These are phyloP conservation scores for Diospyros lotus DNA, from an alignment of 148 eudicot species.

Conservation along the genomic window DNA sequence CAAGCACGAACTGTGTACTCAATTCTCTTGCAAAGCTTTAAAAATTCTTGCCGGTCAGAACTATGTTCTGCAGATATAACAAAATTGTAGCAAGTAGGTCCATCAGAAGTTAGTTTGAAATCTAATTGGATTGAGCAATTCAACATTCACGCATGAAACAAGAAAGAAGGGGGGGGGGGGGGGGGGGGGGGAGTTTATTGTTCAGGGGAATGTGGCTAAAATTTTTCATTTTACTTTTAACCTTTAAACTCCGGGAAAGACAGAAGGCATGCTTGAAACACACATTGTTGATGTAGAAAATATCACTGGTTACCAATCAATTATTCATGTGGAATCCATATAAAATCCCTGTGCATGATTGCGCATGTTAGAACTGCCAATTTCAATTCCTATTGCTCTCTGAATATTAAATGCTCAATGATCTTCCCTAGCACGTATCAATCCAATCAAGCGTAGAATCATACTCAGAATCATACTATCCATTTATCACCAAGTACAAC, in stretches of 20 bases:
- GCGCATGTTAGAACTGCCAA: not conserved
- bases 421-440: too few relatives aligned
- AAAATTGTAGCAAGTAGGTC: not conserved
- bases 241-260: not conserved
- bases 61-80: conserved; percentile 45
- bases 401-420: not conserved
- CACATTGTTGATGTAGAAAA: not conserved
- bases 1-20: conserved; percentile 89
- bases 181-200: not conserved
- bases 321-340: too few relatives aligned
- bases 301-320: too few relatives aligned
- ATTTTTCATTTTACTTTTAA: not conserved
- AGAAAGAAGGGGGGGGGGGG: not conserved
- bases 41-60: conserved; percentile 61
- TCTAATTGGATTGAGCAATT: not conserved
- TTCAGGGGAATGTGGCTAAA: not conserved
- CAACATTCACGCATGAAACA: not conserved
- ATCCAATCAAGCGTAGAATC: not conserved
- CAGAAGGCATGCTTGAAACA: not conserved
- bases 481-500: not conserved
- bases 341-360: too few relatives aligned
- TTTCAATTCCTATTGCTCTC: not conserved
- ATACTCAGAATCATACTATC: not conserved
- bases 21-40: conserved; percentile 79
- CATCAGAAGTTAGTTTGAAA: not conserved